phyloP scores from a whole-genome alignment of 1,284 basidiomycete species.

The Rhodotorula sp. region DNA sequence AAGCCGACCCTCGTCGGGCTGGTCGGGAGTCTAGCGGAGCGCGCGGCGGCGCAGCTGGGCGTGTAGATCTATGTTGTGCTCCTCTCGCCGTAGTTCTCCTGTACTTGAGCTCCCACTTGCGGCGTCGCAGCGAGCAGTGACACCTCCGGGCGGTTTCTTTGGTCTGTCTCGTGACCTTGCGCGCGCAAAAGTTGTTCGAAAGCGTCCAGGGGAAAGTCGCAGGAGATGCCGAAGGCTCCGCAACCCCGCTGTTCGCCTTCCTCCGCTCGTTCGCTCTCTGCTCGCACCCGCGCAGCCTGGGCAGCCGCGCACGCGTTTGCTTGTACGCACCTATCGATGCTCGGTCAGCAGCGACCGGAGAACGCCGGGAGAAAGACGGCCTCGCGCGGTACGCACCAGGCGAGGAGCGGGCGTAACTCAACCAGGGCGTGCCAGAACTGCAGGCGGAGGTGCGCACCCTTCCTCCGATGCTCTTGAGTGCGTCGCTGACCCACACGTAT shows the following conservation, averaged over 20 bases:
- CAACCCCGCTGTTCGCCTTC: too few relatives aligned
- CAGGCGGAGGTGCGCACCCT: background rate
- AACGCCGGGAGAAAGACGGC: conserved; percentile 1
- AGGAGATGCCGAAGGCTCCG: too few relatives aligned
- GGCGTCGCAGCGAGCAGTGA: too few relatives aligned
- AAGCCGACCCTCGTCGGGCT: conserved; percentile 51
- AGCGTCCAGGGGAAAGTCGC: too few relatives aligned
- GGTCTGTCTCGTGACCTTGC: background rate
- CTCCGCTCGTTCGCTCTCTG: too few relatives aligned
- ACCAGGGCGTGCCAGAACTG: conserved; percentile 9
- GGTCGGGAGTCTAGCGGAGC: conserved; percentile 33
- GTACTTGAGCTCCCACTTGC: background rate
- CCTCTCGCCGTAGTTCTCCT: background rate
- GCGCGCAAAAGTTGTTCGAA: accelerated
- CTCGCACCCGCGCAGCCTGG: background rate
- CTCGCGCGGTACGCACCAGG: background rate
- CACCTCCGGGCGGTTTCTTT: too few relatives aligned
- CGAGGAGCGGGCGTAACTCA: background rate
- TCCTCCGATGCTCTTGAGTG: too few relatives aligned
- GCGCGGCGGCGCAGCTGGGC: conserved; percentile 30
- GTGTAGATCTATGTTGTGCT: background rate
- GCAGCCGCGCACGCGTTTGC: background rate
- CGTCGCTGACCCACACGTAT: background rate
- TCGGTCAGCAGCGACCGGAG: conserved; percentile 6
- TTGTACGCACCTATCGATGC: background rate